Percentiles rank a stretch among this genome's conserved stretches.
These are phyloP conservation scores for Ceratocystis lukuohia DNA, from an alignment of 2,329 filamentous ascomycete genomes.

Conservation along the genomic window DNA sequence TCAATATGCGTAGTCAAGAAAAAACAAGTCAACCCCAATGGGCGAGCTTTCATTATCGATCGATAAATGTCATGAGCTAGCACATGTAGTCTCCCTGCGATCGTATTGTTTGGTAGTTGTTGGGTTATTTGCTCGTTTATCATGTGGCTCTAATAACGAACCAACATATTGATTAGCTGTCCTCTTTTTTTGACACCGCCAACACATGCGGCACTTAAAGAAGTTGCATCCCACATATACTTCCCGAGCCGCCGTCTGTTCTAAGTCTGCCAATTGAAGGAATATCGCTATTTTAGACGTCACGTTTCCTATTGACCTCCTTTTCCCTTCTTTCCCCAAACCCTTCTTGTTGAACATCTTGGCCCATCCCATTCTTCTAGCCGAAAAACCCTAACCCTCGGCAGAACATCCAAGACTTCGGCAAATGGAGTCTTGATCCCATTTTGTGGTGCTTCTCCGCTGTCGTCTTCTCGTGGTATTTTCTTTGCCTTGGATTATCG, in stretches of 20 bases:
- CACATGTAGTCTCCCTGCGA: not conserved
- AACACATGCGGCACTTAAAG: not conserved
- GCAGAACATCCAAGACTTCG: not conserved
- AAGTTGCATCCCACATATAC: not conserved
- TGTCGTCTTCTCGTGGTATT: not conserved
- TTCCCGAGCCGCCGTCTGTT: not conserved
- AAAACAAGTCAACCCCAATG: not conserved
- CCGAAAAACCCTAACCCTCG: constrained; percentile 8
- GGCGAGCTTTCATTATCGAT: not conserved
- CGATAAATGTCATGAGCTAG: not conserved
- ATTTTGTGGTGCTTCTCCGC: not conserved
- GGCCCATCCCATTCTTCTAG: not conserved
- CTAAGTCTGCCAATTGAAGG: not conserved
- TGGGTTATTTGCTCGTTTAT: not conserved
- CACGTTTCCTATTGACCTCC: not conserved
- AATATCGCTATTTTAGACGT: not conserved
- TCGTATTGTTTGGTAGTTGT: not conserved
- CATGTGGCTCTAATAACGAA: too few species aligned
- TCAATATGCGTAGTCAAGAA: not conserved
- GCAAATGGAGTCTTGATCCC: not conserved
- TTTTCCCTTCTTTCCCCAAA: not conserved
- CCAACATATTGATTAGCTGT: not conserved
- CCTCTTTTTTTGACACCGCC: not conserved
- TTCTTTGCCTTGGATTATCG: not conserved
- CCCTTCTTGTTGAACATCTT: not conserved